Evolutionary conservation across 352 stramenopile genomes (phyloP), one percentile per base, ranked within the genome.

Genomic region (Pythium utonaiense): DNA sequence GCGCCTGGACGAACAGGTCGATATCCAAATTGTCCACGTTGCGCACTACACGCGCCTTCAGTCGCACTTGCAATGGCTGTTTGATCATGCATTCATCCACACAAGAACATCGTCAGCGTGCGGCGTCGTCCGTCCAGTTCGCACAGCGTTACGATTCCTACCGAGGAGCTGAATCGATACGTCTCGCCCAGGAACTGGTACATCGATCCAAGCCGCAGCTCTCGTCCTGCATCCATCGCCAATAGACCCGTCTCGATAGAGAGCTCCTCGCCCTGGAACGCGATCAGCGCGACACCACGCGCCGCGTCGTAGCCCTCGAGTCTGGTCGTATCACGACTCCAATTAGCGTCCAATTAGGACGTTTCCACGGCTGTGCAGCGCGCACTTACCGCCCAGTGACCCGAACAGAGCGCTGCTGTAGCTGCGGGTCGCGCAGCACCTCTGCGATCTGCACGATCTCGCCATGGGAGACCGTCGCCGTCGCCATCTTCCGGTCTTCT

Each of bases 131-230:
- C n/a, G n/a, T n/a, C n/a, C n/a, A n/a, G n/a, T n/a, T n/a, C n/a
- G n/a, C n/a, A n/a, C n/a, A n/a, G n/a, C n/a, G n/a, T n/a, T n/a
- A n/a, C n/a, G n/a, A n/a, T n/a, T 36, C 65, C 2, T 69, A 83
- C 74, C 62, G 67, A 52, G 13, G 61, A 55, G 8, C 41, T 45
- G 16, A 47, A 22, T 8, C 64, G 64, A 56, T 89, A 80, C 13
- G 85, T 93, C 57, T 95, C 85, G 16, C 85, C 85, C 3, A 95
- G 56, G 50, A 95, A 93, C 57, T 95, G 85, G 38, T 90, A 93
- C 81, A 92, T 84, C 33, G 83, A 89, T 21, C 81, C 81, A 16
- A 92, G 54, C 13, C 69, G 69, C 60, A 94, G 66, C 13, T 80
- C 75, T n/a, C 88, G 55, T 22, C 75, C 58, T 6, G 42, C 64